Conservation (phyloP, 2,329 filamentous ascomycete species). For the Verticillium tricorpus region DNA sequence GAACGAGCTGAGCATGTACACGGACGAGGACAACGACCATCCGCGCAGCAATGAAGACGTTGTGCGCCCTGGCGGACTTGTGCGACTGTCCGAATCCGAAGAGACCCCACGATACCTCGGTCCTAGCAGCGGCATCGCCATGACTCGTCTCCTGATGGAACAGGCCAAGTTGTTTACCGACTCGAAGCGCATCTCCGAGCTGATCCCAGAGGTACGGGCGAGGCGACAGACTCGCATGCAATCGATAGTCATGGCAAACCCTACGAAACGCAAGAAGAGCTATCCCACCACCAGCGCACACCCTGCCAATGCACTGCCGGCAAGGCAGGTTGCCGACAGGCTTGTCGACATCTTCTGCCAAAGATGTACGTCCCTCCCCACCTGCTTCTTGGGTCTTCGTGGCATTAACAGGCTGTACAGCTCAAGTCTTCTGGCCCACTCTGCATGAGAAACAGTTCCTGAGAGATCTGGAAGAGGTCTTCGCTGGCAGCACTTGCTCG, state of each 20-base stretch:
- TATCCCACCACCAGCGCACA: slow-evolving; percentile 87
- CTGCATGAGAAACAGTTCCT: slow-evolving; percentile 80
- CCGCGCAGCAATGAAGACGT: slow-evolving; percentile 76
- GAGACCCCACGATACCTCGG: slow-evolving; percentile 86
- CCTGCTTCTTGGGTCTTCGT: background rate
- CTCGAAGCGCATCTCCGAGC: slow-evolving; percentile 84
- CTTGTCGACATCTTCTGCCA: slow-evolving; percentile 82
- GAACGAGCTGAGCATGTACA: slow-evolving; percentile 72
- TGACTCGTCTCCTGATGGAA: slow-evolving; percentile 93
- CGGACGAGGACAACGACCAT: slow-evolving; percentile 68
- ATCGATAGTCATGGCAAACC: slow-evolving; percentile 49
- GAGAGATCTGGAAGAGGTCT: slow-evolving; percentile 75
- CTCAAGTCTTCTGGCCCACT: slow-evolving; percentile 81
- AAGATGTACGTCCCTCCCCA: slow-evolving; percentile 56
- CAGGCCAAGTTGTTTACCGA: slow-evolving; percentile 92
- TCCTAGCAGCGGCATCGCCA: slow-evolving; percentile 90
- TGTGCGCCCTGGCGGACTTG: slow-evolving; percentile 78
- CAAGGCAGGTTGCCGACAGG: slow-evolving; percentile 67
- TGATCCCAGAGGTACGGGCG: slow-evolving; percentile 71
- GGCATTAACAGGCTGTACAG: slow-evolving; percentile 35
- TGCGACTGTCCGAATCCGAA: slow-evolving; percentile 78
- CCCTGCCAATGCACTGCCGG: slow-evolving; percentile 72
- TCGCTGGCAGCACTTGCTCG: slow-evolving; percentile 67
- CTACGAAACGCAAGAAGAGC: slow-evolving; percentile 68
- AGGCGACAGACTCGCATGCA: slow-evolving; percentile 53